Percentiles rank a stretch among this genome's conserved stretches.
phyloP scores from a whole-genome alignment of 169 alveolate genomes.

The Eimeria maxima region DNA sequence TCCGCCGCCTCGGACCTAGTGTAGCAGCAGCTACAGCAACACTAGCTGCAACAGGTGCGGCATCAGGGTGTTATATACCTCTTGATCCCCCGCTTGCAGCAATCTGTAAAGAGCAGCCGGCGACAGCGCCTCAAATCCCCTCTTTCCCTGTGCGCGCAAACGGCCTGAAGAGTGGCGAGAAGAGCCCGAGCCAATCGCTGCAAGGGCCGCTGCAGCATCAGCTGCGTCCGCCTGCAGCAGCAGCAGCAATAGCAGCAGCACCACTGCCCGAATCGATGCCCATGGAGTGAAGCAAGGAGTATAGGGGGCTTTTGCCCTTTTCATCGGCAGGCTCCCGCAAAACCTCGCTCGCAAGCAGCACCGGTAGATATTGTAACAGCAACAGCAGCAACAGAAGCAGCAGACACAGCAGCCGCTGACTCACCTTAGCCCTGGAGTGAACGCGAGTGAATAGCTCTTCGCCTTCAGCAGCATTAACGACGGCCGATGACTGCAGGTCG shows the following conservation, averaged over 20 bases:
- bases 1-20: too few relatives aligned
- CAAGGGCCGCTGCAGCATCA: slow-evolving; percentile 28
- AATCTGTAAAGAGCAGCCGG: slow-evolving; percentile 54
- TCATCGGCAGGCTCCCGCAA: not conserved
- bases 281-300: too few relatives aligned
- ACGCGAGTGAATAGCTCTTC: slow-evolving; percentile 53
- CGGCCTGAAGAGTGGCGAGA: slow-evolving; percentile 65
- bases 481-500: slow-evolving; percentile 56
- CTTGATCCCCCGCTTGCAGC: slow-evolving; percentile 52
- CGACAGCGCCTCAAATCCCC: slow-evolving; percentile 60
- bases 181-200: slow-evolving; percentile 24
- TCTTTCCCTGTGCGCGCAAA: slow-evolving; percentile 42
- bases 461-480: slow-evolving; percentile 7
- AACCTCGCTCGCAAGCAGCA: too few relatives aligned
- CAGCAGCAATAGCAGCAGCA: slow-evolving; percentile 67
- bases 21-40: not conserved
- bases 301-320: not conserved
- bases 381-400: not conserved
- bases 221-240: slow-evolving; percentile 61
- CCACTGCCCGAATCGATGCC: not conserved
- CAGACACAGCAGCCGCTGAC: not conserved
- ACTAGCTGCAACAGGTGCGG: not conserved
- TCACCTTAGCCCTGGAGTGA: slow-evolving; percentile 42
- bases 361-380: not conserved
- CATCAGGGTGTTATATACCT: not conserved